Conservation (phyloP, 176 grass and related monocot species). For the Raddia guianensis region DNA sequence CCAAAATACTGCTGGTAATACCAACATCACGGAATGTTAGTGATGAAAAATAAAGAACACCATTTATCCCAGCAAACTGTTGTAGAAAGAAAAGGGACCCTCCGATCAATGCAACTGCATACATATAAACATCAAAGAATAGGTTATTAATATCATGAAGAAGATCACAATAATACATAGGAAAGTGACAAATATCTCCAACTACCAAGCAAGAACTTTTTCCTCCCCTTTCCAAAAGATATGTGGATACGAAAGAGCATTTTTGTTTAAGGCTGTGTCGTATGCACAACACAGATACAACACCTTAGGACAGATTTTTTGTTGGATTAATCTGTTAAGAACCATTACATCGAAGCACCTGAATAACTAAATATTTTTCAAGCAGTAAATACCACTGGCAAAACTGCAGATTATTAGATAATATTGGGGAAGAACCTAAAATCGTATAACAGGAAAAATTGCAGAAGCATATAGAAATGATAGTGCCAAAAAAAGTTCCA, state of each 20-base stretch:
- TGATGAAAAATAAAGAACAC: constrained; percentile 99
- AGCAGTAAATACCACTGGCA: background rate
- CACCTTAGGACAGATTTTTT: constrained; percentile 8
- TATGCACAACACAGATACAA: constrained; percentile 3
- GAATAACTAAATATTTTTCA: background rate
- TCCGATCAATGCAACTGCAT: constrained; percentile 96
- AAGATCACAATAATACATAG: constrained; percentile 42
- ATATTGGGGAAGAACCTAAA: constrained; percentile 6
- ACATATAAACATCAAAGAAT: constrained; percentile 32
- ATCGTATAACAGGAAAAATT: background rate
- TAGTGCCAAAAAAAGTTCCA: background rate
- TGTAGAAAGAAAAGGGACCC: constrained; percentile 97
- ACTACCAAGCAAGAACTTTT: constrained; percentile 19
- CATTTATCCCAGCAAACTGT: constrained; percentile 99
- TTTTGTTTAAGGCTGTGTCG: constrained; percentile 10
- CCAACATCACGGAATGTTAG: constrained; percentile 98
- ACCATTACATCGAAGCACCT: background rate
- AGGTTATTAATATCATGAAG: constrained; percentile 33
- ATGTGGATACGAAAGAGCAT: background rate
- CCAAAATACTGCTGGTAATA: constrained; percentile 79
- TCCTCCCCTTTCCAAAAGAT: constrained; percentile 10
- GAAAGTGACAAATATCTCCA: constrained; percentile 3
- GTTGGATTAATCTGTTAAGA: background rate
- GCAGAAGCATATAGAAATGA: background rate
- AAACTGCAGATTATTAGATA: constrained; percentile 3